phyloP scores from a whole-genome alignment of 805 yeast genomes.

The Nakazawaea siamensis region DNA sequence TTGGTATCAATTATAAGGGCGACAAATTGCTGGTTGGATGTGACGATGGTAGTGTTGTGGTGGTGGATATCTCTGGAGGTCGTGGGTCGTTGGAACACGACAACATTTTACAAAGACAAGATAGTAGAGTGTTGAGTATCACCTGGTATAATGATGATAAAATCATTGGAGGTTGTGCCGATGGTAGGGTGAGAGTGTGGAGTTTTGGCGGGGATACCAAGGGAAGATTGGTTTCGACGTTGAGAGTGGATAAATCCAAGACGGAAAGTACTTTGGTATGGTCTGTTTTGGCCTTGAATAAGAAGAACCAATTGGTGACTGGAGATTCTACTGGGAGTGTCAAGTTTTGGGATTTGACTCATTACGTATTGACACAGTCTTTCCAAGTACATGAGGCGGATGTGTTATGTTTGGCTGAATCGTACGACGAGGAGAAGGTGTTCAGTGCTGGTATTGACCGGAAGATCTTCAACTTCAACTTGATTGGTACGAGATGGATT shows the following conservation, averaged over 20 bases:
- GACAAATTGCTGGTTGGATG: conserved; percentile 80
- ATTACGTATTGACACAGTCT: conserved; percentile 69
- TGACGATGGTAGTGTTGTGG: conserved; percentile 86
- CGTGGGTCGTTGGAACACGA: conserved; percentile 75
- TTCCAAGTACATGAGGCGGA: conserved; percentile 88
- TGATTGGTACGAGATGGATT: conserved; percentile 58
- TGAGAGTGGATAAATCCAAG: conserved; percentile 87
- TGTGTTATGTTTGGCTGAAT: conserved; percentile 63
- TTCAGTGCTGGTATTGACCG: conserved; percentile 93
- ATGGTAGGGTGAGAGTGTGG: conserved; percentile 89
- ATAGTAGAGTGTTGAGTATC: conserved; percentile 68
- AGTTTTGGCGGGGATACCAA: conserved; percentile 31
- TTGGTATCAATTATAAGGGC: conserved; percentile 56
- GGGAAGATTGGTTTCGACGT: conserved; percentile 70
- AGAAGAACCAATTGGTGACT: conserved; percentile 69
- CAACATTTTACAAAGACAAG: conserved; percentile 72
- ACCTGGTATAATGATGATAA: conserved; percentile 63
- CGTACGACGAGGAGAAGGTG: conserved; percentile 50
- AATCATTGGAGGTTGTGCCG: conserved; percentile 91
- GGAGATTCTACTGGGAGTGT: conserved; percentile 96
- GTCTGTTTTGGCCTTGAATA: conserved; percentile 63
- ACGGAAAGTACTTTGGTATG: conserved; percentile 87
- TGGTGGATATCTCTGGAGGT: conserved; percentile 82
- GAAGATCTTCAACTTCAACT: conserved; percentile 67
- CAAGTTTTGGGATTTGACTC: conserved; percentile 85